These are phyloP conservation scores for Hypoxylon crocopeplum DNA, from an alignment of 495 filamentous ascomycete genomes.

Conservation along the genomic window DNA sequence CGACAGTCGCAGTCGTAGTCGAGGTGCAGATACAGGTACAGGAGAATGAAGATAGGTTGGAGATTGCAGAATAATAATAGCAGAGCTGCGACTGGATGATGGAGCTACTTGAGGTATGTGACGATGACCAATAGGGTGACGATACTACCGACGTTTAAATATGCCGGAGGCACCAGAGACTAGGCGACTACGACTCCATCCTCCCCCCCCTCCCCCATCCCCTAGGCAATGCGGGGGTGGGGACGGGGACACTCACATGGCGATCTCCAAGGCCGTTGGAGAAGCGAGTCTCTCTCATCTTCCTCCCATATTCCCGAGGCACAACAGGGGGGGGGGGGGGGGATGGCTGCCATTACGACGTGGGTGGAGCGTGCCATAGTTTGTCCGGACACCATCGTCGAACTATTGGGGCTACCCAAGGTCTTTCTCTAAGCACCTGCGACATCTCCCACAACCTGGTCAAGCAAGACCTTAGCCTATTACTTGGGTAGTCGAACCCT, in stretches of 20 bases:
- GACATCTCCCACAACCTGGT: not conserved
- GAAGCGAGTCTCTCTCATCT: slow-evolving; percentile 4
- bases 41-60: no score
- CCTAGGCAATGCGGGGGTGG: slow-evolving; percentile 22
- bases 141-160: slow-evolving; percentile 24
- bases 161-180: slow-evolving; percentile 25
- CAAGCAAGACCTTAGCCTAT: slow-evolving; percentile 28
- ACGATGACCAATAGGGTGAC: slow-evolving; percentile 20
- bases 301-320: slow-evolving; percentile 9
- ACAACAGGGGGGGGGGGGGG: slow-evolving; percentile 7
- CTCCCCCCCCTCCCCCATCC: not conserved
- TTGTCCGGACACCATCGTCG: slow-evolving; percentile 10
- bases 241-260: slow-evolving; percentile 22
- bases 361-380: slow-evolving; percentile 20
- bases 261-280: slow-evolving; percentile 10
- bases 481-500: slow-evolving; percentile 13
- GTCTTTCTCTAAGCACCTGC: no score
- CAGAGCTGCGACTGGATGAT: slow-evolving; percentile 17
- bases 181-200: slow-evolving; percentile 19
- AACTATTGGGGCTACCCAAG: slow-evolving; percentile 12
- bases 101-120: slow-evolving; percentile 17
- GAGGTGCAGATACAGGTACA: slow-evolving; percentile 5
- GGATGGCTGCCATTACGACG: not conserved
- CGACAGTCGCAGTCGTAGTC: no score
- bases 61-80: no score